Base-by-base conservation (phyloP, 345 rosid genomes). In the Eucalyptus lansdowneana region DNA sequence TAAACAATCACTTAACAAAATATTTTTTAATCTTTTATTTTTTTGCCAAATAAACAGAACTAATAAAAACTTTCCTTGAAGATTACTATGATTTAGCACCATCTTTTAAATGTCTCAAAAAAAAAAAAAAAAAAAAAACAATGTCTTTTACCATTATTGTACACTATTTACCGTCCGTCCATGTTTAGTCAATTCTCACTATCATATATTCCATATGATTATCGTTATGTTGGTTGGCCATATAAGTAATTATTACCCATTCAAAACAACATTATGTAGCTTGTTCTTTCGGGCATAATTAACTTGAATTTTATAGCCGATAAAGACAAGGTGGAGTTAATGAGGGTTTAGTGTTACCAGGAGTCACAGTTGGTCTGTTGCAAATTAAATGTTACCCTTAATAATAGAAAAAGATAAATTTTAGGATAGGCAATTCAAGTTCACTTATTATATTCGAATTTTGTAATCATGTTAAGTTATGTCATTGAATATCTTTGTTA, bases 41-140 rank as follows among this genome's bases (percentile, higher is more conserved):
- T 62, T 14, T n/a, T 3, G 1, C 3, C 0, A 6, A 62, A 62
- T 7, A 62, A 1, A 58, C 0, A 3, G 0, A 29, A 0, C 2
- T 8, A 62, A 29, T 13, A 29, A 0, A 27, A 11, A 60, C 8
- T 60, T 60, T 60, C 16, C 29, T 7, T 14, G 2, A 27, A 7
- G 5, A 62, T 29, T 13, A 29, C 34, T 29, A 14, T 7, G 0
- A 27, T 29, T 29, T 62, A 27, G 31, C 67, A 27, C 8, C 6
- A 60, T 1, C 15, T 29, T 65, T 65, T 65, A n/a, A 7, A 65
- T n/a, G 21, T 14, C 21, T n/a, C 4, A 6, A 27, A 27, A 25
- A 42, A n/a, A n/a, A n/a, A 2, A 11, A 56, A 27, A 11, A 10
- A 2, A 11, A 56, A 27, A 11, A 10, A 2, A 60, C 4, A 0